phyloP scores from a whole-genome alignment of 208 protist species.

The Porcisia deanei region DNA sequence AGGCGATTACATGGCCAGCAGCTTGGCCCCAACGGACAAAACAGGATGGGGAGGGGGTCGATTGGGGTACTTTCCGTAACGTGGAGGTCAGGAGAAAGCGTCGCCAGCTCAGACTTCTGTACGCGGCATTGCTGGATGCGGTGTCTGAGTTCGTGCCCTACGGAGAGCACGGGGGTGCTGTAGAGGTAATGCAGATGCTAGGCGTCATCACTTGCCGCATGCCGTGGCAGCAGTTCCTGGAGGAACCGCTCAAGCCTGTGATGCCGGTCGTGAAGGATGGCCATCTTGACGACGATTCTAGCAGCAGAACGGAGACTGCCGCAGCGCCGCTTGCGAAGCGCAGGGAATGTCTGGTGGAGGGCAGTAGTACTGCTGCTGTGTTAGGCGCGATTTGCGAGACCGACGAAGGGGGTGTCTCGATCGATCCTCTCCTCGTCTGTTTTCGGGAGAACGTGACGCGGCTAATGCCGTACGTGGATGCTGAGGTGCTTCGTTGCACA shows the following conservation, averaged over 20 bases:
- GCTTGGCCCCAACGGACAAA: background rate
- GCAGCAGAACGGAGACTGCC: background rate
- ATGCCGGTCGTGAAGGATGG: background rate
- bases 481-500: constrained; percentile 2
- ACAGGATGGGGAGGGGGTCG: background rate
- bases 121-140: constrained; percentile 12
- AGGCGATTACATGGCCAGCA: background rate
- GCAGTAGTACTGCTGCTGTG: background rate
- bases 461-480: constrained; percentile 28
- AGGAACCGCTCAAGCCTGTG: background rate
- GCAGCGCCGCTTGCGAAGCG: background rate
- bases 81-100: background rate
- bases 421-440: background rate
- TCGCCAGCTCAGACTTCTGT: constrained; percentile 1
- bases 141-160: constrained; percentile 6
- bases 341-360: background rate
- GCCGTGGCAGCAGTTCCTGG: background rate
- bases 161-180: background rate
- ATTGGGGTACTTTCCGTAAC: background rate
- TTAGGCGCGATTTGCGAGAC: background rate
- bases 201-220: constrained; percentile 26
- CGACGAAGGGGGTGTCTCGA: background rate
- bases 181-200: constrained; percentile 20
- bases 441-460: constrained; percentile 7
- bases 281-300: background rate